Evolutionary conservation across 768 basidiomycete species (phyloP), one percentile per base, ranked within the genome.

Genomic region (Auricularia sp.): DNA sequence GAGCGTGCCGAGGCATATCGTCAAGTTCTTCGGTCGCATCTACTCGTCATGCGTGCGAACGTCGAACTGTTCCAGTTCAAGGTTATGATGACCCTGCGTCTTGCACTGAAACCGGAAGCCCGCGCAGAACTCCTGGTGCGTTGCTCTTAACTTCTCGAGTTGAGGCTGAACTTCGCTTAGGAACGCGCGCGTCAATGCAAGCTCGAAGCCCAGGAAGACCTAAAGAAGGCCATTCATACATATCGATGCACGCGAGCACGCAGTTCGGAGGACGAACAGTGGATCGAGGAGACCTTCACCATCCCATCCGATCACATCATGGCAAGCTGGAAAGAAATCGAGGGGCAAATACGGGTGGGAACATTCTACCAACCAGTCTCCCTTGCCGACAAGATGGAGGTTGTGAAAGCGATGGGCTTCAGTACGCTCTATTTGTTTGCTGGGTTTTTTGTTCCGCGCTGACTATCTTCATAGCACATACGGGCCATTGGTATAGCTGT

Each of bases 291-390:
- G 0, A 79, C 83, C 36, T 86, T 84, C 66, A 67, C 66, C 3
- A 66, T 67, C 3, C 69, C 75, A 13, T 78, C 79, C 8, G 59
- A 66, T 1, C 67, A 70, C 16, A 81, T 86, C 51, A 56, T 80
- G 35, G 72, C 76, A 0, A 82, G 84, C 65, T 86, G 84, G 83
- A 62, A 65, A 5, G 74, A 71, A 8, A 70, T 87, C 2, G 77
- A 75, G 65, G 59, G 65, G 16, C 76, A 75, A 16, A 71, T 87
- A 42, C 70, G 74, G 11, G 34, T 59, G 59, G 80, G 77, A 62
- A 81, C 77, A 0, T 80, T 84, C 69, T 85, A 87, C 64, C 67
- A 79, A 63, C 74, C 82, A 0, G 72, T 88, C 3, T 83, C 84
- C 13, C 69, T 82, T 56, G 75, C 85, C 3, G 86, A 88, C 67